Conservation (phyloP, 2,329 filamentous ascomycete genomes). For the Ophiostoma australiae region DNA sequence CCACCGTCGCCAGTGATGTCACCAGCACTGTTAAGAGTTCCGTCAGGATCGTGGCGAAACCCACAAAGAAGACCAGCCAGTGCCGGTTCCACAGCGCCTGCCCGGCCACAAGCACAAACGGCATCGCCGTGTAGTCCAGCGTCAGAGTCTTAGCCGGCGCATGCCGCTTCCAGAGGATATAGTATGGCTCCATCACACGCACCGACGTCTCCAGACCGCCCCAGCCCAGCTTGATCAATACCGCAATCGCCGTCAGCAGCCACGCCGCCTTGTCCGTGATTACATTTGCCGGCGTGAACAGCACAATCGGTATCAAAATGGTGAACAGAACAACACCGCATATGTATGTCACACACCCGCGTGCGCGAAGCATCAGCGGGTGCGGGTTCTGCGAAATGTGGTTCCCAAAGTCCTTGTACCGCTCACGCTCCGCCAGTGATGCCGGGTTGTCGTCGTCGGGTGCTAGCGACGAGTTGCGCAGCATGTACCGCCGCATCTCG, state of each 20-base stretch:
- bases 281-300: constrained; percentile 53
- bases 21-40: constrained; percentile 69
- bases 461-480: constrained; percentile 66
- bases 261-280: constrained; percentile 60
- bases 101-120: constrained; percentile 61
- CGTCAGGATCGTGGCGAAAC: constrained; percentile 64
- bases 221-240: constrained; percentile 64
- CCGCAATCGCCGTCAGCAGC: constrained; percentile 60
- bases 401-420: constrained; percentile 39
- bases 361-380: constrained; percentile 61
- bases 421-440: constrained; percentile 39
- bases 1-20: constrained; percentile 59
- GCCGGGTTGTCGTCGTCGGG: constrained; percentile 52
- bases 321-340: constrained; percentile 53
- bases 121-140: constrained; percentile 68
- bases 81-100: constrained; percentile 60
- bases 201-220: constrained; percentile 63
- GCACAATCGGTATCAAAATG: constrained; percentile 54
- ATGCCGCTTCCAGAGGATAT: constrained; percentile 61
- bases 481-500: constrained; percentile 61
- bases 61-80: constrained; percentile 61
- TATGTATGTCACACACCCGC: constrained; percentile 58
- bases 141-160: constrained; percentile 62
- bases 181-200: constrained; percentile 71
- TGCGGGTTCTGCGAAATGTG: constrained; percentile 58